These are phyloP conservation scores for Myrica gale DNA, from an alignment of 306 rosid genomes.

Conservation along the genomic window DNA sequence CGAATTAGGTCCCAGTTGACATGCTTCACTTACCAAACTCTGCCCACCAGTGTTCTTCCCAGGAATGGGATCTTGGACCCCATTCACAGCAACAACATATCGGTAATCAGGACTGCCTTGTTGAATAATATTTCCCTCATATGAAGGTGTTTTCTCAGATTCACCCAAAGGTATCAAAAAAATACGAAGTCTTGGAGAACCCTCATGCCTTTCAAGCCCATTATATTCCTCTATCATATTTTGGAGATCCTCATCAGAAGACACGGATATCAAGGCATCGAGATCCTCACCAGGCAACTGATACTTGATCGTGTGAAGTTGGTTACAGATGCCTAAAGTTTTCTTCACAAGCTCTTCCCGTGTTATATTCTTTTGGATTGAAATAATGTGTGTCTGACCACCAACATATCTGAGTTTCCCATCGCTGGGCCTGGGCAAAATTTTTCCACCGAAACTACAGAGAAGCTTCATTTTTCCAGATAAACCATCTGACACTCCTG, in stretches of 20 bases:
- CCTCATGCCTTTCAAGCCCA: conserved; percentile 62
- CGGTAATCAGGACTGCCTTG: conserved; percentile 61
- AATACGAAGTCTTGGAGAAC: conserved; percentile 61
- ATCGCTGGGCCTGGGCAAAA: conserved; percentile 72
- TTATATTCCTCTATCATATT: conserved; percentile 77
- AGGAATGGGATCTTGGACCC: conserved; percentile 49
- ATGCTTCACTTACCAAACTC: conserved; percentile 41
- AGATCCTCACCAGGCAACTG: conserved; percentile 88
- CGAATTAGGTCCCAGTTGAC: conserved; percentile 40
- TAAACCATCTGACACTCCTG: conserved; percentile 40
- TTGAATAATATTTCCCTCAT: conserved; percentile 40
- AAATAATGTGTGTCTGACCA: conserved; percentile 65
- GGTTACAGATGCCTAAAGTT: conserved; percentile 58
- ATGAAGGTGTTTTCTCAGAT: conserved; percentile 50
- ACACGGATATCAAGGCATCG: conserved; percentile 74
- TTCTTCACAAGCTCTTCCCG: conserved; percentile 62
- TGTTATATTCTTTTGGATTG: conserved; percentile 45
- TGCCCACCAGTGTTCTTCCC: conserved; percentile 39
- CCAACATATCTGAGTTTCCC: conserved; percentile 76
- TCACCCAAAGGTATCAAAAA: conserved; percentile 64
- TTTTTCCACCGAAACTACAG: conserved; percentile 74
- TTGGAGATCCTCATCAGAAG: conserved; percentile 81
- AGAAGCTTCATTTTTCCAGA: conserved; percentile 61
- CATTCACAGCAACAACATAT: conserved; percentile 74
- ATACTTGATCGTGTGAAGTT: conserved; percentile 69